Conservation (phyloP, 1,284 basidiomycete genomes). For the Sanguinoderma infundibulare region DNA sequence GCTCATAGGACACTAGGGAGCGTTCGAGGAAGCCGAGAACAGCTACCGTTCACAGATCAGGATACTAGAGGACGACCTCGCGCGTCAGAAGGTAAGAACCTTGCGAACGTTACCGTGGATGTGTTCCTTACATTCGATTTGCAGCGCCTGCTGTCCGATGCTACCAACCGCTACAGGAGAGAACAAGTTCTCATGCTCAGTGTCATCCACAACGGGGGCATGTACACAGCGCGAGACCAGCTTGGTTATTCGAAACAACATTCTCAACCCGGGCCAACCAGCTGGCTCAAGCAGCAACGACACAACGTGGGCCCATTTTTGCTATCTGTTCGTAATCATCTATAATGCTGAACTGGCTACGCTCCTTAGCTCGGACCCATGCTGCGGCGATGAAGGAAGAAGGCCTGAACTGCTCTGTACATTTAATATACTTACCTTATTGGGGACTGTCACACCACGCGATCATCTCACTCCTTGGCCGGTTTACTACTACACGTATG, state of each 20-base stretch:
- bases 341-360: slow-evolving; percentile 17
- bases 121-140: slow-evolving; percentile 4
- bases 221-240: slow-evolving; percentile 61
- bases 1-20: slow-evolving; percentile 40
- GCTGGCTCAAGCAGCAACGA: slow-evolving; percentile 68
- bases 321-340: background rate
- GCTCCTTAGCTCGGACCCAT: slow-evolving; percentile 41
- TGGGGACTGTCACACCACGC: slow-evolving; percentile 6
- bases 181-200: slow-evolving; percentile 85
- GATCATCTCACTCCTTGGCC: slow-evolving; percentile 4
- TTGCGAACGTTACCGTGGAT: background rate
- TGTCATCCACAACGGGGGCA: slow-evolving; percentile 72
- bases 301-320: slow-evolving; percentile 44
- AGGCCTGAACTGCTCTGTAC: background rate
- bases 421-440: slow-evolving; percentile 7
- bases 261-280: slow-evolving; percentile 47
- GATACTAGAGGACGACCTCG: slow-evolving; percentile 72
- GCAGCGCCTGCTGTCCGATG: slow-evolving; percentile 59
- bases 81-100: slow-evolving; percentile 53
- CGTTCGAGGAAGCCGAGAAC: slow-evolving; percentile 74
- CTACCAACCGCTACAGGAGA: slow-evolving; percentile 64
- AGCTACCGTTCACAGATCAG: slow-evolving; percentile 74
- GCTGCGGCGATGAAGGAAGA: slow-evolving; percentile 33
- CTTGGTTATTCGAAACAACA: slow-evolving; percentile 45
- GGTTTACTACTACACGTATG: background rate